These are phyloP conservation scores for Kwoniella bestiolae DNA, from an alignment of 768 basidiomycete genomes.

Conservation along the genomic window DNA sequence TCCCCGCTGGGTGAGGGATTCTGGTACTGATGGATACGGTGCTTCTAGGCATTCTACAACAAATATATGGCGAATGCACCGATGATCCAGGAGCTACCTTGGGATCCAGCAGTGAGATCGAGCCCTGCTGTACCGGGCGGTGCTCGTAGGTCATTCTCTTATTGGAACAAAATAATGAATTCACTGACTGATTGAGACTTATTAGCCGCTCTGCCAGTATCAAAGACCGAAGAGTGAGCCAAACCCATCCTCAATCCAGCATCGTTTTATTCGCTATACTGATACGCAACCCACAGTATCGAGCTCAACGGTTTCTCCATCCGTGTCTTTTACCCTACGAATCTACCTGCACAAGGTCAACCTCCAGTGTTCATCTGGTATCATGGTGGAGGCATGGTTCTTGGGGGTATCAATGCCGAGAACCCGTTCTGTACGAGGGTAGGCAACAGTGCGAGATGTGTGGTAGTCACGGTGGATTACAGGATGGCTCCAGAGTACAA, in stretches of 20 bases:
- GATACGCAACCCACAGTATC: conserved; percentile 17
- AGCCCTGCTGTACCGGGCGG: conserved; percentile 32
- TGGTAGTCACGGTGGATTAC: conserved; percentile 72
- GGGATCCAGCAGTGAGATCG: conserved; percentile 22
- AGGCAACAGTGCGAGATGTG: conserved; percentile 67
- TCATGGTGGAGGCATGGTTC: conserved; percentile 79
- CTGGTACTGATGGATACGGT: conserved; percentile 44
- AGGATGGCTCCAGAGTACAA: conserved; percentile 72
- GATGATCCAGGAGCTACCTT: conserved; percentile 26
- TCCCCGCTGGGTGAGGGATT: conserved; percentile 54
- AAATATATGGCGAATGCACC: conserved; percentile 29
- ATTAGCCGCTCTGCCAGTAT: conserved; percentile 16
- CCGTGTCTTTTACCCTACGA: conserved; percentile 67
- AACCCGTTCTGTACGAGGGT: conserved; percentile 68
- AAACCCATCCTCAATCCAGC: not conserved
- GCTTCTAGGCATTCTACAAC: conserved; percentile 30
- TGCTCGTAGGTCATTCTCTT: conserved; percentile 17
- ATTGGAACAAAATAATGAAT: not conserved
- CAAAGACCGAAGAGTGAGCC: conserved; percentile 23
- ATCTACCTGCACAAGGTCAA: conserved; percentile 53
- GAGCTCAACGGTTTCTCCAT: conserved; percentile 63
- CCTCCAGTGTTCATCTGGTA: conserved; percentile 70
- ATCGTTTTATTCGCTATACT: no score
- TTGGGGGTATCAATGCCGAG: conserved; percentile 67
- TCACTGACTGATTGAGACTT: not conserved